phyloP scores from a whole-genome alignment of 306 rosid species.

The Fagus sylvatica region DNA sequence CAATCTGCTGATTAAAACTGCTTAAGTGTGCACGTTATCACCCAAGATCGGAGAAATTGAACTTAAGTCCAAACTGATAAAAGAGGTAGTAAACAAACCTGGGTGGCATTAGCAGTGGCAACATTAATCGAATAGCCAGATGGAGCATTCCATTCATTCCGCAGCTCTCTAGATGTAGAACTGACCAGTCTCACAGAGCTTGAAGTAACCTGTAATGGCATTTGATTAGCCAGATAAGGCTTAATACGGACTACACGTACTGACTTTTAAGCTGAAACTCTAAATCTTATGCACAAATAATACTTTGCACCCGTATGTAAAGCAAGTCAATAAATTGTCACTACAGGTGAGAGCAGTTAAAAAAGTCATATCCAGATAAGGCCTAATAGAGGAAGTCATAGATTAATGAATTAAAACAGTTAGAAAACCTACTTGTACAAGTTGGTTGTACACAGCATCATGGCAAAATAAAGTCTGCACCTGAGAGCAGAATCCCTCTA shows the following conservation, averaged over 20 bases:
- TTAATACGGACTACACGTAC: too few relatives aligned
- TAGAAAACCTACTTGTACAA: constrained; percentile 74
- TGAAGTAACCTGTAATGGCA: constrained; percentile 66
- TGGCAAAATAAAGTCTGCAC: constrained; percentile 96
- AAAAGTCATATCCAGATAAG: neutral
- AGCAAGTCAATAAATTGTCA: neutral
- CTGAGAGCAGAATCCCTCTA: constrained; percentile 89
- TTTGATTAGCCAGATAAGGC: constrained; percentile 15
- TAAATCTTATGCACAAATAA: neutral
- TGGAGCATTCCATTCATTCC: constrained; percentile 83
- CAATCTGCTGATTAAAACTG: too few relatives aligned
- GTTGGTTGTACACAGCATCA: constrained; percentile 89
- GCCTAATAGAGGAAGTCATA: constrained; percentile 3
- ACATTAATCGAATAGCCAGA: constrained; percentile 81
- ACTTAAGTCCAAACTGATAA: neutral
- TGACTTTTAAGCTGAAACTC: too few relatives aligned
- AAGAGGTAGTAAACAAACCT: constrained; percentile 51
- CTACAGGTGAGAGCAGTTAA: too few relatives aligned
- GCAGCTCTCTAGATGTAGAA: constrained; percentile 77
- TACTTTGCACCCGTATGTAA: neutral
- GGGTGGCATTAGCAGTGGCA: constrained; percentile 95
- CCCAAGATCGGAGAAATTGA: too few relatives aligned
- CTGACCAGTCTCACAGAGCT: constrained; percentile 82
- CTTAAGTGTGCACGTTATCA: too few relatives aligned
- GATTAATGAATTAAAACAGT: constrained; percentile 17